A percentile compares a stretch with the other conserved stretches of the same genome.
Conservation (phyloP, 1,139 yeast genomes). For the Geotrichum cucujoidarum region DNA sequence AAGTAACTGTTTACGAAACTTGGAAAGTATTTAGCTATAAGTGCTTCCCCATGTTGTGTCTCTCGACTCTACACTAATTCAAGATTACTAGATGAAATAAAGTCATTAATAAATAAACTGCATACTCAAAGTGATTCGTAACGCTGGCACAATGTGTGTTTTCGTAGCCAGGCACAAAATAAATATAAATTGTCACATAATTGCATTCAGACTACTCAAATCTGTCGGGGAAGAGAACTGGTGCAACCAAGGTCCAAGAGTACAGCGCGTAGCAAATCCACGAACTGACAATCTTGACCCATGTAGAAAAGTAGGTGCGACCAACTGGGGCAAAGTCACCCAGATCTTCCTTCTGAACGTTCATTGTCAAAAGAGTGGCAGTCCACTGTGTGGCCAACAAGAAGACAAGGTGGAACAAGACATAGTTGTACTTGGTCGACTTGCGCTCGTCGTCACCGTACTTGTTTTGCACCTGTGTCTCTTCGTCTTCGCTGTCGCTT, state of each 20-base stretch:
- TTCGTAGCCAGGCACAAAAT: too few species aligned
- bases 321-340: slow-evolving; percentile 97
- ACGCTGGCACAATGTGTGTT: too few species aligned
- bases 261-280: slow-evolving; percentile 87
- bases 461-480: slow-evolving; percentile 20
- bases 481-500: slow-evolving; percentile 30
- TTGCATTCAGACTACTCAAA: slow-evolving; percentile 45
- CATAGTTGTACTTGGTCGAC: slow-evolving; percentile 77
- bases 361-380: slow-evolving; percentile 86
- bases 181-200: too few species aligned
- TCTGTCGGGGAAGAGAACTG: slow-evolving; percentile 83
- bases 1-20: too few species aligned
- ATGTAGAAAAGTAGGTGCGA: slow-evolving; percentile 87
- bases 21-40: too few species aligned
- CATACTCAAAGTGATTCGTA: too few species aligned
- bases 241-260: slow-evolving; percentile 89
- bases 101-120: too few species aligned
- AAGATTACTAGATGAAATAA: too few species aligned
- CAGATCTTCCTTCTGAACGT: slow-evolving; percentile 75
- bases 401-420: slow-evolving; percentile 84
- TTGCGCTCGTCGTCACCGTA: slow-evolving; percentile 56
- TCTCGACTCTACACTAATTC: too few species aligned
- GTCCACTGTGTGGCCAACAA: slow-evolving; percentile 95
- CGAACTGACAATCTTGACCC: slow-evolving; percentile 88
- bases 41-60: too few species aligned